phyloP scores from a whole-genome alignment of 1,139 yeast species.

The Debaryomyces subglobosus region DNA sequence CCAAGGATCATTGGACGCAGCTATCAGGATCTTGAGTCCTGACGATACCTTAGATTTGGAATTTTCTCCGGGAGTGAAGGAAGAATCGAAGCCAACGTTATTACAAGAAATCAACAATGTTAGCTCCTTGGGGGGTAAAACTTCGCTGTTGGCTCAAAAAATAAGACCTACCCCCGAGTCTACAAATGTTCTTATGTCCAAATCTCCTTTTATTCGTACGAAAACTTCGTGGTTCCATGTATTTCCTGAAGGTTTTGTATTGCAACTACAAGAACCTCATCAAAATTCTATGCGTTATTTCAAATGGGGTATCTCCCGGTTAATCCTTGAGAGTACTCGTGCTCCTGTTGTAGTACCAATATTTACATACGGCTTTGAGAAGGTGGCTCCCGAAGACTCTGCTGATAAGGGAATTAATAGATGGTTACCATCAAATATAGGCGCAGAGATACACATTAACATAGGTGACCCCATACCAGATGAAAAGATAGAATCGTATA shows the following conservation, averaged over 20 bases:
- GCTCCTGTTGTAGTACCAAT: conserved; percentile 92
- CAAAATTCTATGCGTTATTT: conserved; percentile 88
- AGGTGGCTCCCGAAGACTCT: conserved; percentile 78
- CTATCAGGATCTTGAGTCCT: conserved; percentile 80
- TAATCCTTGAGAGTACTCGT: conserved; percentile 77
- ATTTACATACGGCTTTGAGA: conserved; percentile 83
- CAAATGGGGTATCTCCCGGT: conserved; percentile 92
- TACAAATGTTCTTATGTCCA: conserved; percentile 38
- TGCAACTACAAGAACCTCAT: conserved; percentile 80
- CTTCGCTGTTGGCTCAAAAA: conserved; percentile 24
- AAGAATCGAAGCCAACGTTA: conserved; percentile 29
- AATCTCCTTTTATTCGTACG: conserved; percentile 53
- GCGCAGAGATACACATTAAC: conserved; percentile 67
- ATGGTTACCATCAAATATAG: conserved; percentile 65
- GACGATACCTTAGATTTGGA: conserved; percentile 69
- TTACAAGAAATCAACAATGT: conserved; percentile 36
- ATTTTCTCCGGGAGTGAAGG: conserved; percentile 39
- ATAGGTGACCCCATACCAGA: conserved; percentile 78
- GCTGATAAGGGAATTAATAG: conserved; percentile 57
- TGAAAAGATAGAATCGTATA: conserved; percentile 54
- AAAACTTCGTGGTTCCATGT: conserved; percentile 90
- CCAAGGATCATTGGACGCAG: conserved; percentile 88
- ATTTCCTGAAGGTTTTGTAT: conserved; percentile 93
- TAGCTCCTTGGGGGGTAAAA: conserved; percentile 12
- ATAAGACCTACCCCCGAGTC: conserved; percentile 35